These are phyloP conservation scores for Penicillium sp. DNA, from an alignment of 2,329 filamentous ascomycete species.

Conservation along the genomic window DNA sequence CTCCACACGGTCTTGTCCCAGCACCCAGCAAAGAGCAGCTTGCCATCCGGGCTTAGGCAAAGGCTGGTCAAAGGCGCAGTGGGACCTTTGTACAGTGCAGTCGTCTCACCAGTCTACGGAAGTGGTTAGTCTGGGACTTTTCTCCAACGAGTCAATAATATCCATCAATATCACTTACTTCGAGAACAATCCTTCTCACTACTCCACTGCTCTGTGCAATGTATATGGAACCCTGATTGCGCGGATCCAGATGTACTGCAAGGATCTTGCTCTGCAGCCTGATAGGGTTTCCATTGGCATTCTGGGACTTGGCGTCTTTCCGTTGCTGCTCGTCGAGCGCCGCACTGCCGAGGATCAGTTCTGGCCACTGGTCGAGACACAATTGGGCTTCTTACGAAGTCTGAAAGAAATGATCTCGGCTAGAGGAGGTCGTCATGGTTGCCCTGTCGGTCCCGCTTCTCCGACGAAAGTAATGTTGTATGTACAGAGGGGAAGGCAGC, in stretches of 20 bases:
- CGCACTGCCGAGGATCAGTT: conserved; percentile 37
- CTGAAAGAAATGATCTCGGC: conserved; percentile 85
- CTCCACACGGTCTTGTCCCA: conserved; percentile 95
- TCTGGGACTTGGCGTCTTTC: conserved; percentile 71
- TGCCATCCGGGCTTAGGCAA: conserved; percentile 59
- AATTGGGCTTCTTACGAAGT: conserved; percentile 64
- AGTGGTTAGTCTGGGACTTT: too few relatives aligned
- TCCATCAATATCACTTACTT: conserved; percentile 60
- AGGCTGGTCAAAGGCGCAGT: conserved; percentile 76
- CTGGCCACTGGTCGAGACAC: conserved; percentile 2
- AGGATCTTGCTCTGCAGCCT: conserved; percentile 81
- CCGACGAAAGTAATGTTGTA: too few relatives aligned
- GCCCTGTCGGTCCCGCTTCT: too few relatives aligned
- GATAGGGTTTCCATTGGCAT: conserved; percentile 79
- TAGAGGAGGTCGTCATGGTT: conserved; percentile 63
- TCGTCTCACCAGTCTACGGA: conserved; percentile 45
- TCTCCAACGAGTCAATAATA: too few relatives aligned
- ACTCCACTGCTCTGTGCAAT: conserved; percentile 84
- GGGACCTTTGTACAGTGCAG: conserved; percentile 65
- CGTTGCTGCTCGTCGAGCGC: conserved; percentile 53
- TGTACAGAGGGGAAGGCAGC: conserved; percentile 4
- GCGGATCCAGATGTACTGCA: conserved; percentile 66
- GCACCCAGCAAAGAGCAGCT: conserved; percentile 73
- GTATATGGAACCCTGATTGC: conserved; percentile 62
- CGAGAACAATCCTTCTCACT: conserved; percentile 68